Evolutionary conservation across 345 rosid genomes (phyloP).

Genomic region (Arabidopsis suecica): DNA sequence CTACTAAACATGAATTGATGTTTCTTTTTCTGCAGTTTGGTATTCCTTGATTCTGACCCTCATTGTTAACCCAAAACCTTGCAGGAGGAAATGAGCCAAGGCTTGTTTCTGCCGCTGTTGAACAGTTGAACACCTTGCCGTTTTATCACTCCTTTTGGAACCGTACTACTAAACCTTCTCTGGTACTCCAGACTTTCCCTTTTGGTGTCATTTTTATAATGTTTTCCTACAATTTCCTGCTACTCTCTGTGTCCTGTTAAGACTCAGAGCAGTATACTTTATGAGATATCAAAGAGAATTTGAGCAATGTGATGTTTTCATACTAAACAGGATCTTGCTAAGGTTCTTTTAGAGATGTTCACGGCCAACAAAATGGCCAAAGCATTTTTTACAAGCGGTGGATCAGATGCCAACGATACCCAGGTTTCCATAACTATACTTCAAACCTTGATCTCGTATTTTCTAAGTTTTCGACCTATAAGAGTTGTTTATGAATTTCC

Average conservation of each 20-base stretch:
- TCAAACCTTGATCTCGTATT: neutral
- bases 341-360: conserved; percentile 78
- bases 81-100: conserved; percentile 93
- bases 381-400: conserved; percentile 90
- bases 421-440: conserved; percentile 58
- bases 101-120: conserved; percentile 83
- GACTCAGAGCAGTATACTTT: conserved; percentile 7
- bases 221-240: neutral
- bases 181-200: conserved; percentile 55
- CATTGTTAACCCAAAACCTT: conserved; percentile 27
- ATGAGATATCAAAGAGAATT: conserved; percentile 7
- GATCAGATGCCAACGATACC: conserved; percentile 98
- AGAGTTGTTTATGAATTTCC: neutral
- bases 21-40: neutral
- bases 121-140: conserved; percentile 78
- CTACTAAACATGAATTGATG: conserved; percentile 1
- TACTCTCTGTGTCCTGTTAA: neutral
- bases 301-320: conserved; percentile 25
- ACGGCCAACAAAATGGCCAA: conserved; percentile 87
- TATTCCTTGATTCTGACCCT: neutral
- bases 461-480: conserved; percentile 12
- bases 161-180: conserved; percentile 91
- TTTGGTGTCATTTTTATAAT: neutral
- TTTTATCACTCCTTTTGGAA: conserved; percentile 99
- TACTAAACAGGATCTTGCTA: conserved; percentile 88